phyloP scores from a whole-genome alignment of 2,329 filamentous ascomycete genomes.

The Grosmannia serpens region DNA sequence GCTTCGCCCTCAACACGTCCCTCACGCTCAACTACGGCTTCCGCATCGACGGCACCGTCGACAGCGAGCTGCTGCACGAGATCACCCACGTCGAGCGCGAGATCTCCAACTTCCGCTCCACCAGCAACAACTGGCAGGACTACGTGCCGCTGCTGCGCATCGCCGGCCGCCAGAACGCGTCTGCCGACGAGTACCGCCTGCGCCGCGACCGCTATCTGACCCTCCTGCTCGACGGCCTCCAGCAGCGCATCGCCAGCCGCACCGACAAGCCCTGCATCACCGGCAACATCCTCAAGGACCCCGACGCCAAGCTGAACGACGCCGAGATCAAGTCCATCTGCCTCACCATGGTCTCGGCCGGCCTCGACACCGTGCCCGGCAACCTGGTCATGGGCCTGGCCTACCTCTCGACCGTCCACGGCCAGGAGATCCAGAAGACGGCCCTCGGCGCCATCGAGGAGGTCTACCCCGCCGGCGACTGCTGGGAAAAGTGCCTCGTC shows the following conservation, averaged over 20 bases:
- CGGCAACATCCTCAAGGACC: conserved; percentile 14
- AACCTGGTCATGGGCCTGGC: conserved; percentile 73
- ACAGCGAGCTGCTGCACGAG: conserved; percentile 58
- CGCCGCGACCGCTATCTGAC: conserved; percentile 39
- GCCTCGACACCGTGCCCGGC: conserved; percentile 68
- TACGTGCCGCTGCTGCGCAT: conserved; percentile 39
- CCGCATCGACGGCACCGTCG: conserved; percentile 50
- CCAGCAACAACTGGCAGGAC: conserved; percentile 75
- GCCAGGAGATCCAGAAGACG: conserved; percentile 57
- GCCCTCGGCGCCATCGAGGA: conserved; percentile 59
- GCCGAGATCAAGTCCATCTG: conserved; percentile 64
- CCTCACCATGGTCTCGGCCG: conserved; percentile 63
- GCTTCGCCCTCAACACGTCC: conserved; percentile 65
- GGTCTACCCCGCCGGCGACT: conserved; percentile 59
- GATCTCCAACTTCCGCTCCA: conserved; percentile 64
- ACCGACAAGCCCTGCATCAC: conserved; percentile 17
- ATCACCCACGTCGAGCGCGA: conserved; percentile 66
- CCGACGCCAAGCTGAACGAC: conserved; percentile 12
- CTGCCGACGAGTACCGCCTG: conserved; percentile 53
- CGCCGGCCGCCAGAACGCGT: conserved; percentile 44
- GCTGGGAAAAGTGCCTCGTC: conserved; percentile 59
- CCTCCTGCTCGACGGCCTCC: conserved; percentile 47
- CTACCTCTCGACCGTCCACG: conserved; percentile 53
- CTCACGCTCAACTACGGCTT: conserved; percentile 71
- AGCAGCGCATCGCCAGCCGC: conserved; percentile 15